Evolutionary conservation across 768 basidiomycete species (phyloP).

Genomic region (Calocybe indica): DNA sequence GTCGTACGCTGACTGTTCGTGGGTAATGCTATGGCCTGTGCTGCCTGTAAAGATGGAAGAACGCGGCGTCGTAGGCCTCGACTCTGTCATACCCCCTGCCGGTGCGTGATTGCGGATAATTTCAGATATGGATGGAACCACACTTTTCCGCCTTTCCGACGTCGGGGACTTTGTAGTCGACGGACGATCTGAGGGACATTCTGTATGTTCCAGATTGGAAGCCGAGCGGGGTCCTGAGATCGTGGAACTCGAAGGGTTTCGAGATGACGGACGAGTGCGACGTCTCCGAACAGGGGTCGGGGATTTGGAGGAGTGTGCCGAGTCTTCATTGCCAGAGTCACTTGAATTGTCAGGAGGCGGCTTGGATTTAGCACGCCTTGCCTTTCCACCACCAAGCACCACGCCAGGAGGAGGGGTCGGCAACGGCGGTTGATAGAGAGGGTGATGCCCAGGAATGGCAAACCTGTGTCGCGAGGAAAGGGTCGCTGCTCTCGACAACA

Average conservation of each 20-base stretch:
- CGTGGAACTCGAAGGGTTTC: constrained; percentile 19
- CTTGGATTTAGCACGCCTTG: constrained; percentile 24
- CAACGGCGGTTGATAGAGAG: constrained; percentile 76
- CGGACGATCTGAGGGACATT: constrained; percentile 4
- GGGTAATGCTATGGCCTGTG: constrained; percentile 38
- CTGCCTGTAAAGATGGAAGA: constrained; percentile 45
- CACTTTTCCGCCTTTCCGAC: constrained; percentile 32
- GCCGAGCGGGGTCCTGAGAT: constrained; percentile 12
- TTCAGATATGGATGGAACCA: constrained; percentile 81
- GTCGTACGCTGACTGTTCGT: constrained; percentile 50
- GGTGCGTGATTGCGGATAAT: constrained; percentile 81
- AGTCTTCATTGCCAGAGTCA: constrained; percentile 53
- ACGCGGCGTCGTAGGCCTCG: constrained; percentile 37
- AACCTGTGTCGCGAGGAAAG: constrained; percentile 47
- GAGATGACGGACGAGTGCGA: constrained; percentile 24
- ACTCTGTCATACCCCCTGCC: constrained; percentile 42
- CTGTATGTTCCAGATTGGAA: constrained; percentile 6
- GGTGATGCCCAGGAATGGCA: constrained; percentile 58
- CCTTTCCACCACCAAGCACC: constrained; percentile 51
- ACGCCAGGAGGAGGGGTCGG: constrained; percentile 81
- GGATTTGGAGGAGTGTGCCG: constrained; percentile 17
- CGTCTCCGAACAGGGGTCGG: constrained; percentile 22
- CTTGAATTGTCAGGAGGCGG: constrained; percentile 24
- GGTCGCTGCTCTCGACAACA: constrained; percentile 32
- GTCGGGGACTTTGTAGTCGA: constrained; percentile 7